phyloP scores from a whole-genome alignment of 306 rosid genomes.

The Begonia loranthoides region DNA sequence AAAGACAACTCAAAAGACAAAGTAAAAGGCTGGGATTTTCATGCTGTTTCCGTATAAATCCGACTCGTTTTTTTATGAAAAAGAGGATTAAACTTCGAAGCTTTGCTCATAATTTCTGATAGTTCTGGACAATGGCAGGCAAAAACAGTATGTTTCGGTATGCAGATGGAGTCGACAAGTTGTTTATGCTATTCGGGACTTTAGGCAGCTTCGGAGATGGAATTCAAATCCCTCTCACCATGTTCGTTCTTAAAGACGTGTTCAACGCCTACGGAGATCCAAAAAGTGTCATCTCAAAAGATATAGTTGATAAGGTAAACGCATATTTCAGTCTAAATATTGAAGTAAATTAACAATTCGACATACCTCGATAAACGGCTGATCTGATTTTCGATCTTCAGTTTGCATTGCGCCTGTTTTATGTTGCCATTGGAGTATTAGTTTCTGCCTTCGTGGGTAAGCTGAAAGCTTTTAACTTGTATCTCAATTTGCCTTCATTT shows the following conservation, averaged over 20 bases:
- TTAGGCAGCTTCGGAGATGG: constrained; percentile 88
- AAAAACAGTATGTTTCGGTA: constrained; percentile 49
- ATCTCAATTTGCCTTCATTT: constrained; percentile 1
- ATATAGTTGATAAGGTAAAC: constrained; percentile 61
- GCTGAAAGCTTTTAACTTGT: constrained; percentile 1
- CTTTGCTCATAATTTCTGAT: constrained; percentile 1
- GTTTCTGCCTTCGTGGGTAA: constrained; percentile 69
- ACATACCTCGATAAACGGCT: constrained; percentile 5
- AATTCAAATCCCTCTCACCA: constrained; percentile 61
- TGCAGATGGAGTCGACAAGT: constrained; percentile 59
- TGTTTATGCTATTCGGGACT: constrained; percentile 64
- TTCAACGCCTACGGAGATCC: constrained; percentile 55
- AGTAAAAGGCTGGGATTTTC: constrained; percentile 4
- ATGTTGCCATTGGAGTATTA: constrained; percentile 72
- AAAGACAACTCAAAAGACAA: constrained; percentile 17
- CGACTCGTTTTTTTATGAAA: constrained; percentile 13
- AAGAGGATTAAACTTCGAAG: constrained; percentile 1
- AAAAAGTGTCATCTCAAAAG: constrained; percentile 20
- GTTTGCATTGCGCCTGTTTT: constrained; percentile 59
- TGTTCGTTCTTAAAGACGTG: constrained; percentile 72
- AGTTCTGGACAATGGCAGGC: constrained; percentile 29
- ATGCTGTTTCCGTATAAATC: not conserved
- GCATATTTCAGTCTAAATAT: not conserved
- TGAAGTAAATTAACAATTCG: constrained; percentile 1
- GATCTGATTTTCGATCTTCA: constrained; percentile 18